Percentiles rank a stretch among this genome's conserved stretches.
These are phyloP conservation scores for Calycina herbarum DNA, from an alignment of 2,329 filamentous ascomycete genomes.

Conservation along the genomic window DNA sequence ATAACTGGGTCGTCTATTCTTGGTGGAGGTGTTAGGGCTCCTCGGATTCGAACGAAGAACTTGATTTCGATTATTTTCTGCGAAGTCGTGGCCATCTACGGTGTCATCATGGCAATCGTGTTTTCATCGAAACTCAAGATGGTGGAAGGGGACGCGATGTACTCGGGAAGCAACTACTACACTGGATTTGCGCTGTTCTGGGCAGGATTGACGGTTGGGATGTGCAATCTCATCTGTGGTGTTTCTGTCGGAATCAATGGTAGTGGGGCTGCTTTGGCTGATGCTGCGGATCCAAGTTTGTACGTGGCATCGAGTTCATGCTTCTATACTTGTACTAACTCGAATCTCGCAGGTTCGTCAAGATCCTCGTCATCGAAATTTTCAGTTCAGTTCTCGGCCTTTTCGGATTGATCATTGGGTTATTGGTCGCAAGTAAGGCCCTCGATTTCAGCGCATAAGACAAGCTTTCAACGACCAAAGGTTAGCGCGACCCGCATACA, in stretches of 20 bases:
- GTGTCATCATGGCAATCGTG: constrained; percentile 99
- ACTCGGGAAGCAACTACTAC: constrained; percentile 81
- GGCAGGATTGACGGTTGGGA: constrained; percentile 89
- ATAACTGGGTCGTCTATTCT: constrained; percentile 97
- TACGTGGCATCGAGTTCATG: constrained; percentile 49
- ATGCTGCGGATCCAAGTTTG: constrained; percentile 89
- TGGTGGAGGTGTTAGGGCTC: constrained; percentile 93
- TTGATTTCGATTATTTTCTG: constrained; percentile 99
- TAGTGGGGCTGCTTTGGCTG: constrained; percentile 90
- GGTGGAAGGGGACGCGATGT: constrained; percentile 63
- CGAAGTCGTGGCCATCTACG: constrained; percentile 99
- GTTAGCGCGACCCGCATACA: not conserved
- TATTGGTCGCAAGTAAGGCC: constrained; percentile 84
- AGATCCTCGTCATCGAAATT: constrained; percentile 98
- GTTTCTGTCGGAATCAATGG: constrained; percentile 97
- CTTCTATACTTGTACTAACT: not conserved
- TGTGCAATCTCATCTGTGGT: constrained; percentile 95
- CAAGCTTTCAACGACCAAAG: not conserved
- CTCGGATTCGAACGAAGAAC: constrained; percentile 98
- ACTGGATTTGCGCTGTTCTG: constrained; percentile 96
- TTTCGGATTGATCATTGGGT: constrained; percentile 92
- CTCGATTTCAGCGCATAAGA: constrained; percentile 56
- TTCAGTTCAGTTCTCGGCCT: constrained; percentile 97
- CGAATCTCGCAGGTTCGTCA: constrained; percentile 73
- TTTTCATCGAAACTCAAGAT: constrained; percentile 84